Conservation (phyloP, 441 rosid species). For the Syzygium malaccense region DNA sequence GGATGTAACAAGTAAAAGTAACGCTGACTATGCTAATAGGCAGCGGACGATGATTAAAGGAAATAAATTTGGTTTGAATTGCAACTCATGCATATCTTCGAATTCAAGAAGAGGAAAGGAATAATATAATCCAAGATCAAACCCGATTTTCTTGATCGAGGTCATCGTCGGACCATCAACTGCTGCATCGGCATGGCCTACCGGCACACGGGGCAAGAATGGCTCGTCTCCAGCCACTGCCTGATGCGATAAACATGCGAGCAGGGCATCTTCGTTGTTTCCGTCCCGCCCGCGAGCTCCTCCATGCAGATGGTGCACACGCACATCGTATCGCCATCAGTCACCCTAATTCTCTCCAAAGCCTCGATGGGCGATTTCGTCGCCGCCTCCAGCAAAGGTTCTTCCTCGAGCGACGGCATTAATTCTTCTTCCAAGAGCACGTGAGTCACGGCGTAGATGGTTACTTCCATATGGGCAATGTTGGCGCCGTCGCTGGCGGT, state of each 20-base stretch:
- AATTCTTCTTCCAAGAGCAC: background rate
- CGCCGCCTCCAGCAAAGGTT: background rate
- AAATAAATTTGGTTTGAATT: background rate
- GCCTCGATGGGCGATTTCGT: background rate
- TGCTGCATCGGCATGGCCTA: background rate
- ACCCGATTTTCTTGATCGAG: background rate
- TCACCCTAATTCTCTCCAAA: background rate
- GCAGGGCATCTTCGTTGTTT: background rate
- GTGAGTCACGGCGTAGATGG: background rate
- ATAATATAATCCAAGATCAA: background rate
- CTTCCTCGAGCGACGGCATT: too few species aligned
- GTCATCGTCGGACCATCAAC: background rate
- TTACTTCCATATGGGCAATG: background rate
- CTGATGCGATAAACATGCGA: background rate
- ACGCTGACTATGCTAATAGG: background rate
- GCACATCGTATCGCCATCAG: background rate
- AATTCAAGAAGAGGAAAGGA: background rate
- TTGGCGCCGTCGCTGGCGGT: background rate
- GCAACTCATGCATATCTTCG: background rate
- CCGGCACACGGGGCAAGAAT: background rate
- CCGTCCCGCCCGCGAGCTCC: background rate
- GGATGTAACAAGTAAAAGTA: background rate
- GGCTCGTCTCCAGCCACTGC: background rate
- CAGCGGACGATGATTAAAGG: background rate
- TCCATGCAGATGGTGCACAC: background rate